Base-by-base conservation (phyloP, 2,329 filamentous ascomycete species). In the Paraphaeosphaeria sporulosa region DNA sequence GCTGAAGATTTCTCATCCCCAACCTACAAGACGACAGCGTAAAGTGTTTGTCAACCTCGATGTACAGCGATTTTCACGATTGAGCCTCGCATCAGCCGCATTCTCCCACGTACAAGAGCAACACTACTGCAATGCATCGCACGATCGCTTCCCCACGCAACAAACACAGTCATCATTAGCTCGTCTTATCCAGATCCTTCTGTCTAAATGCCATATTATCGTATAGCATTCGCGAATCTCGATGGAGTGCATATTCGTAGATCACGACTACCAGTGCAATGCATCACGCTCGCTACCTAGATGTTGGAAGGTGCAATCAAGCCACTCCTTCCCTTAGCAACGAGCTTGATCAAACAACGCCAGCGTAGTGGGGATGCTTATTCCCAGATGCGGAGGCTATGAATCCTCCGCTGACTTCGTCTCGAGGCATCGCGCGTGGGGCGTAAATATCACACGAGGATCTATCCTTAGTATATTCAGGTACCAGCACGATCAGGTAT, bases 241-340 rank as follows among this genome's bases (percentile, higher is more conserved):
- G 51, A 54, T 54, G 40, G 17, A 21, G 9, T 46, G 51, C 51
- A 34, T 50, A 15, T 44, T 34, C 40, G 40, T 46, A 54, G 38
- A 54, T 53, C 25, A 2, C n/a, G 38, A 54, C 23, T 7, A 34
- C 51, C 40, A 21, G n/a, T 44, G 17, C 27, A 34, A 23, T 17
- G 4, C 40, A 32, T 3, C 15, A n/a, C 9, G 27, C 38, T 54
- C 51, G 51, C 51, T 46, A 44, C 13, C 38, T 27, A 54, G 8
- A 9, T 40, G 40, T 34, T 30, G 51, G 51, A 34, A 32, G 51
- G 6, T 27, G 6, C 25, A 27, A 6, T 6, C 3, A 27, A 27
- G 25, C 25, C 25, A 36, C 12, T 40, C 27, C 40, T 23, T 19
- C 9, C 17, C 10, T 17, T n/a, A 15, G n/a, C n/a, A 43, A 19